Base-by-base conservation (phyloP, 2,329 filamentous ascomycete species). In the Fusarium verticillioides region DNA sequence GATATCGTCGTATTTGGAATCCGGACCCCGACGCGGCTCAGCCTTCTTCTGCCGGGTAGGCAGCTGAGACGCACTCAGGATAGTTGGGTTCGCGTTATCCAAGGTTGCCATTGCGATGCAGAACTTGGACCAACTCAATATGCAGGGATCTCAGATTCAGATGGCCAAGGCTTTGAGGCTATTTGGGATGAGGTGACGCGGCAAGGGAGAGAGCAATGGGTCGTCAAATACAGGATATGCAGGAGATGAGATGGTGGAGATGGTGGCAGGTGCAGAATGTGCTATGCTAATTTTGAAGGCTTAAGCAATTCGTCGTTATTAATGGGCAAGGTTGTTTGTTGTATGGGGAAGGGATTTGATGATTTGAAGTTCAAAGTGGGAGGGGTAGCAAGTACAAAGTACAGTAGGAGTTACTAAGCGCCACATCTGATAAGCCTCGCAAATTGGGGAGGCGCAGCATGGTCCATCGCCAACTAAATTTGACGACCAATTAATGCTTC, bases 41-140 rank as follows among this genome's bases (percentile, higher is more conserved):
- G 82, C 82, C 72, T 85, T 84, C 75, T 84, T 85, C 77, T 87
- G 86, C 74, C 95, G 92, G 36, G 94, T 96, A 49, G 96, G 95
- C 57, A 99, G 90, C 83, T 98, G 94, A 47, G 94, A 94, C 59
- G 91, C 89, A 83, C 92, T 97, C 78, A 98, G 86, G 80, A 99
- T 95, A 73, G 94, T 97, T 61, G 96, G 96, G 85, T 99, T 98
- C 73, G 93, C 94, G 83, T 97, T 97, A 76, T 92, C 89, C 52
- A 87, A 81, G 26, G 80, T 75, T 32, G 79, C 76, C 77, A 79
- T 79, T 54, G 60, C 28, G 47, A 65, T 54, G 23, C 30, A 52
- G 47, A 52, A 52, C 50, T 53, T 53, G 50, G 50, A 39, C 50
- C 50, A 32, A 32, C 40, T 46, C 49, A 61, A 61, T 69, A 60